Conservation (phyloP, 768 basidiomycete genomes). For the Cystobasidiopsis lactophilus region DNA sequence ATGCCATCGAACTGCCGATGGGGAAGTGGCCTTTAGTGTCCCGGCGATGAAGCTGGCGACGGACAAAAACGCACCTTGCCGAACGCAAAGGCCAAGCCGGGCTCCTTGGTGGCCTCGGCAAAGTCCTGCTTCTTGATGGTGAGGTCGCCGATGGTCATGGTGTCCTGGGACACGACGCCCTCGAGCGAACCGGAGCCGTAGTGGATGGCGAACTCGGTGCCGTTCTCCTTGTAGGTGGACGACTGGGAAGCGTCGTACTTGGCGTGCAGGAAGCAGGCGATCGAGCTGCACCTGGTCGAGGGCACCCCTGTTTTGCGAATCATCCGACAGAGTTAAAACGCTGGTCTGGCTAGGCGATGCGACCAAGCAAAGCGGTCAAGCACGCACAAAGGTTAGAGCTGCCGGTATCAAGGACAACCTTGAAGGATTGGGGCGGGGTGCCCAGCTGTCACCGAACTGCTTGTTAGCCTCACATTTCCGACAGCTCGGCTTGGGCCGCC, state of each 20-base stretch:
- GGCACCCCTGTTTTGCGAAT: constrained; percentile 10
- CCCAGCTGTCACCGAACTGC: too few relatives aligned
- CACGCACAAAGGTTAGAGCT: constrained; percentile 45
- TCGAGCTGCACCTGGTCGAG: constrained; percentile 51
- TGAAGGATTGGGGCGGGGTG: constrained; percentile 36
- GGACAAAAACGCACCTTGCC: constrained; percentile 38
- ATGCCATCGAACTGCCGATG: constrained; percentile 43
- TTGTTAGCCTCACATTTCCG: too few relatives aligned
- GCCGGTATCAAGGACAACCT: constrained; percentile 76
- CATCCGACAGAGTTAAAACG: constrained; percentile 20
- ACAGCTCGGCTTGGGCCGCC: too few relatives aligned
- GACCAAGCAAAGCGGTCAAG: constrained; percentile 25
- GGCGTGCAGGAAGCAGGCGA: constrained; percentile 74
- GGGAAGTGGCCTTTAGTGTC: constrained; percentile 35
- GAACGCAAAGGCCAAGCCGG: constrained; percentile 90
- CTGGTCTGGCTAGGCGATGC: background rate
- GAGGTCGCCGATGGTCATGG: constrained; percentile 60
- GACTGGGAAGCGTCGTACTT: constrained; percentile 56
- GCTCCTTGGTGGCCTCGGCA: constrained; percentile 86
- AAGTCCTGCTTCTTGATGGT: constrained; percentile 55
- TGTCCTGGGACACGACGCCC: constrained; percentile 76
- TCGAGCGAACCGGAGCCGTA: constrained; percentile 95
- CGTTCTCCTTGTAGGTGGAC: constrained; percentile 71
- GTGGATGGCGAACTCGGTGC: constrained; percentile 64
- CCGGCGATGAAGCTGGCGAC: too few relatives aligned